These are phyloP conservation scores for Tripidium arundinaceum DNA, from an alignment of 202 grass and related monocot genomes.

Conservation along the genomic window DNA sequence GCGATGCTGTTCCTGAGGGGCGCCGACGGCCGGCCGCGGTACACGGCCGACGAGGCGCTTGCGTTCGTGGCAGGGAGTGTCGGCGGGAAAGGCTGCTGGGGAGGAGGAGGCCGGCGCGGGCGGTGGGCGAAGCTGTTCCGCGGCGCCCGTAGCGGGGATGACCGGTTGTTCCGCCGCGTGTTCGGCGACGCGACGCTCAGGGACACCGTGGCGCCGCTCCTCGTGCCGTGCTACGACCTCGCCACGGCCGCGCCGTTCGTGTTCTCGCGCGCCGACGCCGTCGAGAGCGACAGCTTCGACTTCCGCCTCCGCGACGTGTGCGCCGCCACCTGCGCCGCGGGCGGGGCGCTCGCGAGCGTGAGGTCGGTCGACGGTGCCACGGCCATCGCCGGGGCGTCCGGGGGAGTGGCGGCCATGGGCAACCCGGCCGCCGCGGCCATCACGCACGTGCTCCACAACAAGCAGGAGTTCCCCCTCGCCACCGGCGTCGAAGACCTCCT, in stretches of 20 bases:
- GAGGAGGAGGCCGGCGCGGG: constrained; percentile 13
- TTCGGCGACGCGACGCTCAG: constrained; percentile 58
- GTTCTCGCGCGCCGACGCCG: constrained; percentile 61
- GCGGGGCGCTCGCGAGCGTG: constrained; percentile 16
- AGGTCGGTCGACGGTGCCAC: constrained; percentile 42
- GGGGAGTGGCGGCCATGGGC: constrained; percentile 41
- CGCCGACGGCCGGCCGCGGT: constrained; percentile 47
- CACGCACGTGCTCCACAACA: constrained; percentile 80
- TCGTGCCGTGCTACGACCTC: constrained; percentile 72
- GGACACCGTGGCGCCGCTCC: constrained; percentile 57
- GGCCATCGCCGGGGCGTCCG: constrained; percentile 44
- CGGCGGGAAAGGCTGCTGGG: constrained; percentile 28
- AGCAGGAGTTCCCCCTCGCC: constrained; percentile 61
- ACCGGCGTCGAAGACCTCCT: constrained; percentile 47
- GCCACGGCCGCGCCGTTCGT: constrained; percentile 59
- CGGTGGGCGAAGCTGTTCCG: constrained; percentile 31
- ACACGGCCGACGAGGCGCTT: constrained; percentile 52
- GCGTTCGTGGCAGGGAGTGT: constrained; percentile 36
- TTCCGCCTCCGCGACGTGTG: constrained; percentile 62
- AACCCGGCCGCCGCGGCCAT: constrained; percentile 60
- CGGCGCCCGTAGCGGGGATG: neutral
- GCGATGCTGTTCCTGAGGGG: constrained; percentile 48
- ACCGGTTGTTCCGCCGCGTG: constrained; percentile 32
- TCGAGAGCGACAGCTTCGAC: constrained; percentile 53
- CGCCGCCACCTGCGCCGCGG: constrained; percentile 49